These are phyloP conservation scores for Trichoderma guizhouense DNA, from an alignment of 2,329 filamentous ascomycete species.

Conservation along the genomic window DNA sequence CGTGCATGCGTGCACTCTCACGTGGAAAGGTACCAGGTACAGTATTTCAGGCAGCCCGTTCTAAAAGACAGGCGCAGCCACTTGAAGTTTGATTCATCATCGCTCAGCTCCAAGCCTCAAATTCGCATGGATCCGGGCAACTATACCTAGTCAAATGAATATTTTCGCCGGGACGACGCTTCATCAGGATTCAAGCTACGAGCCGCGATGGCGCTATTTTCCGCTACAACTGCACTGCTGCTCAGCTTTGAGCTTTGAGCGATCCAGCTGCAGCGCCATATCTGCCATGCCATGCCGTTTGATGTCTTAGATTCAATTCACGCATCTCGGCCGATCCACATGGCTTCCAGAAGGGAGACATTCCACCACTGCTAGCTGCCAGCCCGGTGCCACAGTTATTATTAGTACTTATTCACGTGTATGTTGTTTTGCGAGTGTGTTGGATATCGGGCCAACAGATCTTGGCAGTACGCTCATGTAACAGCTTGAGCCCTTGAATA, in stretches of 20 bases:
- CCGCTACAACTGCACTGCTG: not conserved
- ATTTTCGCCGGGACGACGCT: not conserved
- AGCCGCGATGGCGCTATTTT: not conserved
- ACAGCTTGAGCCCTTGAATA: not conserved
- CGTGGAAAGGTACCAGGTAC: not conserved
- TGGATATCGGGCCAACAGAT: not conserved
- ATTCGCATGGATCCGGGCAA: not conserved
- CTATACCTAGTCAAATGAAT: not conserved
- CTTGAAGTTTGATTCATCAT: not conserved
- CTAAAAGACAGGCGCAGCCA: not conserved
- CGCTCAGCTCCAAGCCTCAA: slow-evolving; percentile 2
- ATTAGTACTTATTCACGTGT: not conserved
- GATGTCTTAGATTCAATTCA: not conserved
- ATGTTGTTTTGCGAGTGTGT: not conserved
- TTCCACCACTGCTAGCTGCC: not conserved
- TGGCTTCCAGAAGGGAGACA: not conserved
- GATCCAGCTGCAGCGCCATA: not conserved
- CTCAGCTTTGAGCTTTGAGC: not conserved
- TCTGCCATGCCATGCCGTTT: not conserved
- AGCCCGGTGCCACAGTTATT: not conserved
- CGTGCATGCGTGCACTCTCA: not conserved
- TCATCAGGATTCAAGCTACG: not conserved
- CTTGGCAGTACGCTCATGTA: not conserved
- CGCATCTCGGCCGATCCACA: slow-evolving; percentile 5
- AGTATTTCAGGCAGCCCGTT: not conserved